Evolutionary conservation across 306 rosid species (phyloP), one percentile per base, ranked within the genome.

Genomic region (Benincasa hispida): DNA sequence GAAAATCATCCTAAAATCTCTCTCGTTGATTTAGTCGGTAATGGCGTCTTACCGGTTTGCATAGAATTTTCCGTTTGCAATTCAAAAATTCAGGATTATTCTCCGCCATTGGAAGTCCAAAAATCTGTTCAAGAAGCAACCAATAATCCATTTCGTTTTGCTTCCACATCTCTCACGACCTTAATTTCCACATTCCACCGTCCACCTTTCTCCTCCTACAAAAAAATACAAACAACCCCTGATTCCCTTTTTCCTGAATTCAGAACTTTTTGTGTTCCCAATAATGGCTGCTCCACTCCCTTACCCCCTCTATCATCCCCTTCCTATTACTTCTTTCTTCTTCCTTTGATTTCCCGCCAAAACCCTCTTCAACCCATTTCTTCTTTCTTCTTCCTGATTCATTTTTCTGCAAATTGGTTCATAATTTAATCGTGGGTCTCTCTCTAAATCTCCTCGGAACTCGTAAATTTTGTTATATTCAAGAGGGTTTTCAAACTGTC

Each of bases 261-360:
- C 78, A 79, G 25, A 74, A 3, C 50, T 86, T 87, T 87, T 85
- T 88, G 87, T 85, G 89, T 81, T 51, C 82, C 81, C 86, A 85
- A 90, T 91, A 79, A 93, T 89, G 83, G 85, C 81, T 84, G 91
- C 86, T 84, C 82, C 90, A 86, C 34, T 79, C 82, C 83, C 65
- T 86, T 76, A 83, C 51, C 84, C 56, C 65, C 10, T 81, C 30
- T 77, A 77, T 76, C 72, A 48, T 79, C 78, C 47, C 58, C 79
- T 57, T 65, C 58, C 66, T 55, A 55, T 55, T 21, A 3, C 66
- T 27, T 57, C 35, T 45, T 30, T 61, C 41, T 5, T 6, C 69
- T 24, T 63, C 15, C 72, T 28, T 8, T 66, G 28, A 66, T 72
- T 55, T 78, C 82, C 78, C 87, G 78, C 75, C 78, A 45, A 67